phyloP scores from a whole-genome alignment of 1,139 yeast genomes.

The Taphrina communis region DNA sequence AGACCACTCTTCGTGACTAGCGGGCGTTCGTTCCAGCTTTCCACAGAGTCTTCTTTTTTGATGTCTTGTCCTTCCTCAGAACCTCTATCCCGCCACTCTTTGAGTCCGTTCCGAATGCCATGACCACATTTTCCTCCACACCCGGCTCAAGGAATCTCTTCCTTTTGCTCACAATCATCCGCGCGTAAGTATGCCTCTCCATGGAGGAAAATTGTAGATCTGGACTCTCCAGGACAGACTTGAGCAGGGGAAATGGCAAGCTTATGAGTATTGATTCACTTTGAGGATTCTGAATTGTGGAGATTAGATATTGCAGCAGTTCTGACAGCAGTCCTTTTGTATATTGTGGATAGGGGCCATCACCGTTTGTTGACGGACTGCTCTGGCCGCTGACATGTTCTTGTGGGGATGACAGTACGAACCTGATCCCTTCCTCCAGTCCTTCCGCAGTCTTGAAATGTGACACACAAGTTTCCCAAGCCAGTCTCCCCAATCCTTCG shows the following conservation, averaged over 20 bases:
- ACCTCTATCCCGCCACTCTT: constrained; percentile 40
- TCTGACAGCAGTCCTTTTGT: constrained; percentile 21
- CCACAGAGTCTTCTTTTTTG: constrained; percentile 35
- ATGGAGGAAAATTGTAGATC: constrained; percentile 17
- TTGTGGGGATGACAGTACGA: constrained; percentile 7
- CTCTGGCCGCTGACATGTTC: constrained; percentile 4
- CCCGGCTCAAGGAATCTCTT: constrained; percentile 19
- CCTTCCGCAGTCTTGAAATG: constrained; percentile 27
- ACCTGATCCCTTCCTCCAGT: constrained; percentile 28
- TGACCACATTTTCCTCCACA: constrained; percentile 40
- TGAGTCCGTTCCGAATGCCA: constrained; percentile 39
- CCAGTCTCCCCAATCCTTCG: constrained; percentile 26
- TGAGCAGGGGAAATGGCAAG: constrained; percentile 37
- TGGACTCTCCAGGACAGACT: constrained; percentile 27
- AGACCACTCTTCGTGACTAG: not conserved
- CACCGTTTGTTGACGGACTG: not conserved
- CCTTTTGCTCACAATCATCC: constrained; percentile 24
- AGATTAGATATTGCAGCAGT: constrained; percentile 15
- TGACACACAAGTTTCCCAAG: constrained; percentile 21
- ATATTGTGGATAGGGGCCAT: constrained; percentile 28
- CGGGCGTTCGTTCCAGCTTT: constrained; percentile 22
- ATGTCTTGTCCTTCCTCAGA: constrained; percentile 27
- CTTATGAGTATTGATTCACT: constrained; percentile 27
- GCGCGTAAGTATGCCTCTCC: constrained; percentile 37
- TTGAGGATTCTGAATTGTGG: not conserved